Evolutionary conservation across 176 grass and related monocot genomes (phyloP).

Genomic region (Melocanna baccifera): DNA sequence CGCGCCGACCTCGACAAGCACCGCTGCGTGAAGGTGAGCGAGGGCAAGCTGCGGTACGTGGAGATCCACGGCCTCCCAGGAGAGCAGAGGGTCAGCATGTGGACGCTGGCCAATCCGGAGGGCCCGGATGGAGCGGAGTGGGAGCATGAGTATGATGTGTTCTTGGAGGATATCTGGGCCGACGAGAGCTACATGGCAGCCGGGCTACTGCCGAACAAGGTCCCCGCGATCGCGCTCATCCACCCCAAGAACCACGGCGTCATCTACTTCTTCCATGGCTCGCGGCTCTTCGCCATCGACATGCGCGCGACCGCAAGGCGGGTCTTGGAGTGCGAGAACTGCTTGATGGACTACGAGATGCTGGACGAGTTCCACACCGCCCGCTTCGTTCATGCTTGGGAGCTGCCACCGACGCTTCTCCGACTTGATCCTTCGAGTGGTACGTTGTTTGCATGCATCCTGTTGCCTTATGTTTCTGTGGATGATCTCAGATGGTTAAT

Average conservation of each 20-base stretch:
- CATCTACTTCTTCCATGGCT: background rate
- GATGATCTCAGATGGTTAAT: background rate
- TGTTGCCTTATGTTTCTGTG: background rate
- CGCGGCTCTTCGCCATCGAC: background rate
- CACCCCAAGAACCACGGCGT: background rate
- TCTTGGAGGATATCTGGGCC: background rate
- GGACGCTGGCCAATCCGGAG: background rate
- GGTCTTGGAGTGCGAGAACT: background rate
- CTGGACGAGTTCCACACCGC: background rate
- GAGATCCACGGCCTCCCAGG: background rate
- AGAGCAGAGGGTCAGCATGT: background rate
- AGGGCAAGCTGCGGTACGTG: background rate
- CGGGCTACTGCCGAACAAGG: background rate
- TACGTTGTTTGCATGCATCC: background rate
- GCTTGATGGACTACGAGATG: background rate
- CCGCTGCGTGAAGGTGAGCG: background rate
- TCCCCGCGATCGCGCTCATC: slow-evolving; percentile 3
- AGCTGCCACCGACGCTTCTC: background rate
- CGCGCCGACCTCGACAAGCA: background rate
- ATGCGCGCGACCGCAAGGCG: background rate
- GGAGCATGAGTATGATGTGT: background rate
- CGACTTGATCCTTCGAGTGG: background rate
- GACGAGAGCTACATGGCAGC: background rate
- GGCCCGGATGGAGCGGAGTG: background rate
- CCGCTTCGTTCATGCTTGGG: background rate